Conservation (phyloP, 2,329 filamentous ascomycete species). For the Aspergillus sojae region DNA sequence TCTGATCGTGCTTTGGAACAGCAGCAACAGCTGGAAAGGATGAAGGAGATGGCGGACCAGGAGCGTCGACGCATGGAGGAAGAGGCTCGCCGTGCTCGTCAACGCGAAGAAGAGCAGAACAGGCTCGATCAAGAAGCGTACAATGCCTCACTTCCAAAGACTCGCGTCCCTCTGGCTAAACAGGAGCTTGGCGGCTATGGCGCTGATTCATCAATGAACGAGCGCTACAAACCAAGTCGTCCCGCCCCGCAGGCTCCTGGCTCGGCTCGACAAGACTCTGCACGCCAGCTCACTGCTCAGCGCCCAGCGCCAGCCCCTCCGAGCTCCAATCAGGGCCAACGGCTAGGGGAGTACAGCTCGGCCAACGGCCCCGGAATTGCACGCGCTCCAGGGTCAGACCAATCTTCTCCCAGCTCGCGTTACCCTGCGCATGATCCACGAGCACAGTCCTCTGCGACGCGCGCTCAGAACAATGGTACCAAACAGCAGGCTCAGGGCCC, state of each 20-base stretch:
- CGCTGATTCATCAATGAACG: slow-evolving; percentile 51
- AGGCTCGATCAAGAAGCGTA: slow-evolving; percentile 82
- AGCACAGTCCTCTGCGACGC: slow-evolving; percentile 44
- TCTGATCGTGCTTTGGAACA: slow-evolving; percentile 53
- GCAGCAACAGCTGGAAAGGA: slow-evolving; percentile 46
- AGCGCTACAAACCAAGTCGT: slow-evolving; percentile 80
- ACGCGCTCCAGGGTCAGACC: slow-evolving; percentile 39
- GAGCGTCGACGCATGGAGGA: slow-evolving; percentile 56
- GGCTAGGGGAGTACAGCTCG: slow-evolving; percentile 22
- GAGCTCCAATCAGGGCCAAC: slow-evolving; percentile 36
- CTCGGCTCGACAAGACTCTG: slow-evolving; percentile 53
- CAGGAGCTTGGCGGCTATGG: slow-evolving; percentile 82
- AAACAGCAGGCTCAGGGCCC: slow-evolving; percentile 46
- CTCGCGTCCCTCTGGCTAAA: slow-evolving; percentile 77
- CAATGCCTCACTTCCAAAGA: slow-evolving; percentile 85
- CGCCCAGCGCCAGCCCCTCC: slow-evolving; percentile 79
- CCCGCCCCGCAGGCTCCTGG: slow-evolving; percentile 79
- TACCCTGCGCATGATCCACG: slow-evolving; percentile 38
- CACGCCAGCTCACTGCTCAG: slow-evolving; percentile 68
- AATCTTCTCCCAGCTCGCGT: slow-evolving; percentile 38
- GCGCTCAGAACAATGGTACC: slow-evolving; percentile 49
- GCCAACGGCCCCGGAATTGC: slow-evolving; percentile 35
- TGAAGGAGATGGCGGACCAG: slow-evolving; percentile 61
- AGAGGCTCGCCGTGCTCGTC: slow-evolving; percentile 51
- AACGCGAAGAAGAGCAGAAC: slow-evolving; percentile 60